A percentile compares a stretch with the other conserved stretches of the same genome.
Conservation (phyloP, 805 yeast genomes). For the Zygotorulaspora chibaensis region DNA sequence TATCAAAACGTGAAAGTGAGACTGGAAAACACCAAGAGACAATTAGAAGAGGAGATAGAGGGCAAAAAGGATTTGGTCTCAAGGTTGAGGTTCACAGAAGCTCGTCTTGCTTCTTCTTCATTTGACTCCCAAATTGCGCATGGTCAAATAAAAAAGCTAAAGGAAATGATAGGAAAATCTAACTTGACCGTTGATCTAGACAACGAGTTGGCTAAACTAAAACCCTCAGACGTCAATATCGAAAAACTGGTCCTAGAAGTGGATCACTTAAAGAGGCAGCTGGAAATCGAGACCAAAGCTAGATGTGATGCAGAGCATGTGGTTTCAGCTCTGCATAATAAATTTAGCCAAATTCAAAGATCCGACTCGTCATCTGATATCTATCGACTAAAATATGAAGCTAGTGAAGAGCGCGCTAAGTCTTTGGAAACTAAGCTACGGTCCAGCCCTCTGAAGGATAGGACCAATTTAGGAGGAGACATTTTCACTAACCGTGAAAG, state of each 20-base stretch:
- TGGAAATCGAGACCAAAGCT: slow-evolving; percentile 50
- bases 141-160: slow-evolving; percentile 40
- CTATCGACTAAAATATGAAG: slow-evolving; percentile 44
- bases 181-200: slow-evolving; percentile 29
- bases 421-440: slow-evolving; percentile 38
- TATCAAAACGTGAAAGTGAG: slow-evolving; percentile 47
- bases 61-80: slow-evolving; percentile 46
- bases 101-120: slow-evolving; percentile 61
- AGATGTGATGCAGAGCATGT: slow-evolving; percentile 49
- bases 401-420: slow-evolving; percentile 43
- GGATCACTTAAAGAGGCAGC: slow-evolving; percentile 43
- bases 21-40: slow-evolving; percentile 49
- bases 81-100: slow-evolving; percentile 56
- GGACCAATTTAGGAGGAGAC: slow-evolving; percentile 29
- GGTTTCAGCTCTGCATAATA: slow-evolving; percentile 26
- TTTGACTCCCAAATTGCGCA: slow-evolving; percentile 50
- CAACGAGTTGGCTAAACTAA: slow-evolving; percentile 15
- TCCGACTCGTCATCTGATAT: slow-evolving; percentile 34
- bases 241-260: slow-evolving; percentile 41
- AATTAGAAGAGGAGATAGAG: slow-evolving; percentile 43
- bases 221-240: slow-evolving; percentile 26
- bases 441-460: slow-evolving; percentile 25
- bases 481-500: slow-evolving; percentile 29
- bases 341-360: slow-evolving; percentile 24
- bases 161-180: slow-evolving; percentile 25